These are phyloP conservation scores for Tulasnella sp. DNA, from an alignment of 768 basidiomycete species.

Conservation along the genomic window DNA sequence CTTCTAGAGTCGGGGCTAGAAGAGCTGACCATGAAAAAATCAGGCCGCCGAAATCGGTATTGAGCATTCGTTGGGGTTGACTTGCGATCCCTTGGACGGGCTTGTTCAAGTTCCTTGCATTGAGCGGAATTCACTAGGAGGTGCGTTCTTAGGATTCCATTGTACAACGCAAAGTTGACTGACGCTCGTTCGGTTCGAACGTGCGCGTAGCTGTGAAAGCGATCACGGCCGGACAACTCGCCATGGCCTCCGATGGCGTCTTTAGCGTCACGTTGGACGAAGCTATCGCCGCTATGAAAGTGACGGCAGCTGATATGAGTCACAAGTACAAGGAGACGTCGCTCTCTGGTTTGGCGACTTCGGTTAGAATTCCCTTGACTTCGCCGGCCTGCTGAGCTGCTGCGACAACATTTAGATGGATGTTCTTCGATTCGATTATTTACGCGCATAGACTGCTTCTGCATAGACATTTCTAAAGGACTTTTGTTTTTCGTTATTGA, in stretches of 20 bases:
- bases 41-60: constrained; percentile 23
- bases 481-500: neutral
- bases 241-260: constrained; percentile 81
- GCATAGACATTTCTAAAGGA: neutral
- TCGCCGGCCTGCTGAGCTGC: constrained; percentile 62
- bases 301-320: constrained; percentile 92
- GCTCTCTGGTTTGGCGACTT: constrained; percentile 61
- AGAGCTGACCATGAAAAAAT: neutral
- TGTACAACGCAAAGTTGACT: neutral
- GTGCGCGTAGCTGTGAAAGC: constrained; percentile 67
- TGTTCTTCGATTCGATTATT: neutral
- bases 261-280: constrained; percentile 86
- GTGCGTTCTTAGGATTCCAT: constrained; percentile 26
- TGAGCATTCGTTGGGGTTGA: constrained; percentile 38
- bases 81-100: constrained; percentile 76
- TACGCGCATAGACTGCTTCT: neutral
- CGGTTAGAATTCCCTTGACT: constrained; percentile 73
- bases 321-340: constrained; percentile 94
- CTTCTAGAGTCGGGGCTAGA: neutral
- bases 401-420: neutral
- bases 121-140: constrained; percentile 79
- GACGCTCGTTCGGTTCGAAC: neutral
- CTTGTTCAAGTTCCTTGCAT: constrained; percentile 67
- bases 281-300: constrained; percentile 88
- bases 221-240: constrained; percentile 85